Base-by-base conservation (phyloP, 2,329 filamentous ascomycete genomes). In the Colletotrichum karsti region DNA sequence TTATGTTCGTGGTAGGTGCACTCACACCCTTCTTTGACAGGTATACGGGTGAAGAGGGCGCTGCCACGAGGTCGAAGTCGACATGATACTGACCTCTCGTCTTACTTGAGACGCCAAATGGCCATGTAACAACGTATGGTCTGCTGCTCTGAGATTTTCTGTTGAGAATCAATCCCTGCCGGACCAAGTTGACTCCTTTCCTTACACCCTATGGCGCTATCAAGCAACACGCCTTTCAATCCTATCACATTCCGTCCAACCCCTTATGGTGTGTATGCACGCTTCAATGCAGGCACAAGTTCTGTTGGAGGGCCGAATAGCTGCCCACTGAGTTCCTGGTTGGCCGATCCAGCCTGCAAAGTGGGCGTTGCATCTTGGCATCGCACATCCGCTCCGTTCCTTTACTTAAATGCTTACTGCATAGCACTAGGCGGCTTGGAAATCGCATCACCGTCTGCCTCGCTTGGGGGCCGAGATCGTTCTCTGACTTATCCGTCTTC, bases 211-310 rank as follows among this genome's bases (percentile, higher is more conserved):
- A 10, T 30, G 4, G 50, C 18, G 18, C 28, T 22, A 30, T 30
- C 24, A 20, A 22, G 37, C 42, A 28, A 5, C 59, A 44, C 35
- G 51, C 26, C 26, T 18, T 56, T 2, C 12, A 22, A 57, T 22
- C 15, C 42, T 28, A 30, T 46, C 35, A 51, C 59, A 67, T 46
- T 30, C 13, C 41, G 35, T 51, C 9, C 10, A 39, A 42, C 26
- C 42, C 18, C 44, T 42, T 44, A 42, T 26, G 15, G 57, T 39
- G 51, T 18, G 13, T 28, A 50, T 57, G 59, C 64, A 63, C n/a
- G 53, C 60, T 56, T 18, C 35, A 33, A 67, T 33, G 64, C 64
- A 64, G 60, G 60, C 64, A 67, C 53, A 59, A 67, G 41, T 58
- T 53, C 30, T 35, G 28, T 30, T 26, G 28, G 37, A 20, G 46